These are phyloP conservation scores for Sarocladiaceae sp. DNA, from an alignment of 2,329 filamentous ascomycete genomes.

Conservation along the genomic window DNA sequence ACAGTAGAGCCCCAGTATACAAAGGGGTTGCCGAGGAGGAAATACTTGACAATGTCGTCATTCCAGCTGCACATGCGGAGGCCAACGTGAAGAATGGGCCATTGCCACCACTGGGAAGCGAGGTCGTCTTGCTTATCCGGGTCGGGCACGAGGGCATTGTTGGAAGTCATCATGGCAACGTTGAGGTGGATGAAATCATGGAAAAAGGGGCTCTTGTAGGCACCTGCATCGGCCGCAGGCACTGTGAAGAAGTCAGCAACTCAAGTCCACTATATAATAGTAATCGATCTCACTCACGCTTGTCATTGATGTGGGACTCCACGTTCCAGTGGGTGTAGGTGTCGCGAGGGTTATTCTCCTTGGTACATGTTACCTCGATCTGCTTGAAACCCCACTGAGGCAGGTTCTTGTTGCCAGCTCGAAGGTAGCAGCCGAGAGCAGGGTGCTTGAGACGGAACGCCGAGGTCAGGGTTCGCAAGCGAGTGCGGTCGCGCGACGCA, in stretches of 20 bases:
- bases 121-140: slow-evolving; percentile 99
- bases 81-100: slow-evolving; percentile 91
- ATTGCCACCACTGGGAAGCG: slow-evolving; percentile 96
- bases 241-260: slow-evolving; percentile 48
- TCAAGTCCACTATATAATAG: slow-evolving; percentile 2
- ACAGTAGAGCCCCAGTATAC: slow-evolving; percentile 93
- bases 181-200: slow-evolving; percentile 98
- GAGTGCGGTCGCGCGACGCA: slow-evolving; percentile 76
- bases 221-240: slow-evolving; percentile 78
- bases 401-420: slow-evolving; percentile 90
- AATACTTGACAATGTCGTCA: slow-evolving; percentile 93
- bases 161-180: slow-evolving; percentile 99
- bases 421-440: slow-evolving; percentile 82
- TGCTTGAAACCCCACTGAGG: slow-evolving; percentile 99
- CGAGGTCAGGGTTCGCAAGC: slow-evolving; percentile 85
- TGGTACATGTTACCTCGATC: slow-evolving; percentile 93
- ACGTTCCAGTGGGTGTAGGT: slow-evolving; percentile 99
- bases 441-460: slow-evolving; percentile 83
- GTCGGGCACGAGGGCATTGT: slow-evolving; percentile 95
- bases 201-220: slow-evolving; percentile 94
- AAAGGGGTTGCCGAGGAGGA: slow-evolving; percentile 91
- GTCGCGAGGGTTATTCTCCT: slow-evolving; percentile 86
- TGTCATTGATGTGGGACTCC: slow-evolving; percentile 90
- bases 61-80: slow-evolving; percentile 99
- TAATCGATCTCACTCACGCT: slow-evolving; percentile 55